Percentiles rank a stretch among this genome's conserved stretches.
These are phyloP conservation scores for Pulveroboletus sp. DNA, from an alignment of 768 basidiomycete species.

Conservation along the genomic window DNA sequence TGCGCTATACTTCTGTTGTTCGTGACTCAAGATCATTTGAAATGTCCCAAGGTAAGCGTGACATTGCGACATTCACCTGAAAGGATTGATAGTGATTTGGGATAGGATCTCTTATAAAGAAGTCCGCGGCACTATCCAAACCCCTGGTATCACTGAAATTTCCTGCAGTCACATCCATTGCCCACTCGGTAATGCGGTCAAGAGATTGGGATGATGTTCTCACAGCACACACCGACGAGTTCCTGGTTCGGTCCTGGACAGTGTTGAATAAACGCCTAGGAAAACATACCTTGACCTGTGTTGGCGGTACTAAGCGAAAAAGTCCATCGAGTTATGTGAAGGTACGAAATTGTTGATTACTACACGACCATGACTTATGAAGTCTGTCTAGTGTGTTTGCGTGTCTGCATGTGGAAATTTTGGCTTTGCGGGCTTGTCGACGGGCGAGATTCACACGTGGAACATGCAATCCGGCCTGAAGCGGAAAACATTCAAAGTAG, in stretches of 20 bases:
- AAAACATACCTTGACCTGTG: conserved; percentile 62
- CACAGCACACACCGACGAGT: conserved; percentile 83
- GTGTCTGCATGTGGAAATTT: conserved; percentile 97
- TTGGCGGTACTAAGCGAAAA: conserved; percentile 46
- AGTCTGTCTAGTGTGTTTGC: conserved; percentile 58
- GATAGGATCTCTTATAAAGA: conserved; percentile 79
- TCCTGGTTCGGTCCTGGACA: conserved; percentile 82
- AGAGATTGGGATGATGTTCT: conserved; percentile 99
- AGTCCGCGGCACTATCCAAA: conserved; percentile 72
- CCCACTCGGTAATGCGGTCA: conserved; percentile 72
- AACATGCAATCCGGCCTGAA: conserved; percentile 94
- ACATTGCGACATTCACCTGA: neutral
- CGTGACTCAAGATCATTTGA: conserved; percentile 94
- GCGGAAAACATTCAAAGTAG: conserved; percentile 71
- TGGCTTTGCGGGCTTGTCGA: conserved; percentile 78
- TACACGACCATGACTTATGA: neutral
- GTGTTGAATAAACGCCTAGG: conserved; percentile 79
- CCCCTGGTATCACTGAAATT: conserved; percentile 81
- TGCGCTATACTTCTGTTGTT: conserved; percentile 89
- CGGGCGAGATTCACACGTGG: conserved; percentile 82
- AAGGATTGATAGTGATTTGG: conserved; percentile 1
- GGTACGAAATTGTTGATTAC: conserved; percentile 37
- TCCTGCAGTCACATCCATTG: conserved; percentile 70
- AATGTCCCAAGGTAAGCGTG: conserved; percentile 74
- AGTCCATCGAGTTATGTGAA: conserved; percentile 59